These are phyloP conservation scores for Mimosa pudica DNA, from an alignment of 306 rosid species.

Conservation along the genomic window DNA sequence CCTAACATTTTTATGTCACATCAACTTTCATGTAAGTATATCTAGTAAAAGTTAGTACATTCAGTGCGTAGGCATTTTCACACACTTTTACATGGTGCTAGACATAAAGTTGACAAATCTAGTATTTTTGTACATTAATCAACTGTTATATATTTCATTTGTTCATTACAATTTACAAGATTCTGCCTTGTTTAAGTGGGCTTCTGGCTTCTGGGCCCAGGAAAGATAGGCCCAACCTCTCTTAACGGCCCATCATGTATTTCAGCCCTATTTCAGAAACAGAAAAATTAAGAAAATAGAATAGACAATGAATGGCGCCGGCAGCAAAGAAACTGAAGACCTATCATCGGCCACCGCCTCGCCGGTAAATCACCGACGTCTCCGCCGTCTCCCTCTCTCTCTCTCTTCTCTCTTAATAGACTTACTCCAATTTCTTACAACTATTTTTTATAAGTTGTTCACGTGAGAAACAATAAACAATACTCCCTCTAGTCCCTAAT, in stretches of 20 bases:
- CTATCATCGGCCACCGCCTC: conserved; percentile 3
- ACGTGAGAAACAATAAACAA: not conserved
- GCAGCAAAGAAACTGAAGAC: not conserved
- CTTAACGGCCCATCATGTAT: no score
- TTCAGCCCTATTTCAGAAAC: no score
- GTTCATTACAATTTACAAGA: no score
- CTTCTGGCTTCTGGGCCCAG: not conserved
- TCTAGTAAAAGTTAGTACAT: no score
- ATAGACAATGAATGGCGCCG: not conserved
- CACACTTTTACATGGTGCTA: no score
- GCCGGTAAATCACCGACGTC: conserved; percentile 30
- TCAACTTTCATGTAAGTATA: no score
- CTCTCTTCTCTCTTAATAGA: not conserved
- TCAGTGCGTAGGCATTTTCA: no score
- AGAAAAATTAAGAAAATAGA: no score
- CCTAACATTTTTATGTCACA: no score
- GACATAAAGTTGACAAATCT: no score
- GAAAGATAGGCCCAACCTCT: not conserved
- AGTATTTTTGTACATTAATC: no score
- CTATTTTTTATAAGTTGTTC: not conserved
- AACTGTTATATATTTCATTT: no score
- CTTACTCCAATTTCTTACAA: not conserved
- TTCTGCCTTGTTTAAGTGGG: not conserved
- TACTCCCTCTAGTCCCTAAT: not conserved
- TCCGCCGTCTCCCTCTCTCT: not conserved